Conservation (phyloP, 257 asterid species). For the Nicotiana knightiana region DNA sequence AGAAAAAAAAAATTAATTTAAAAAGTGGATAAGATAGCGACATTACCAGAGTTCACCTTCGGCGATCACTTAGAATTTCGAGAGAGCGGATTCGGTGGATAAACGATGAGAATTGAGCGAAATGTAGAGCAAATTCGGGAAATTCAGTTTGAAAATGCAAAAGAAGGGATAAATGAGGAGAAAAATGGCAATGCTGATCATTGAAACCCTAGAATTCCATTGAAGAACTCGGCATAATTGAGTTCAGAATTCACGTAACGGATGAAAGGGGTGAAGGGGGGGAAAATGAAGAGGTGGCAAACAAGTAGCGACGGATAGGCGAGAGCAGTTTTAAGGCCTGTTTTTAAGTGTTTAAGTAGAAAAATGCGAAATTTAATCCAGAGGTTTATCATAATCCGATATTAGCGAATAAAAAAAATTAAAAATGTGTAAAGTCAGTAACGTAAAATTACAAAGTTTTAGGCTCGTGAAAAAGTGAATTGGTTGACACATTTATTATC, state of each 20-base stretch:
- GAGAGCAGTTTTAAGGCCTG: not conserved
- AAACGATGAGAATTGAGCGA: not conserved
- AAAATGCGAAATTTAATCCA: no score
- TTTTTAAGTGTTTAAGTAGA: not conserved
- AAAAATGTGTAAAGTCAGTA: no score
- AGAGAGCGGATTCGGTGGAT: not conserved
- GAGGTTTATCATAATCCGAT: no score
- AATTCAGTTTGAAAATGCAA: not conserved
- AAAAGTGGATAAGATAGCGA: not conserved
- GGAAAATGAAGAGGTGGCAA: not conserved
- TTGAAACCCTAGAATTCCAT: constrained; percentile 18
- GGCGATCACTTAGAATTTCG: not conserved
- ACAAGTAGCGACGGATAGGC: not conserved
- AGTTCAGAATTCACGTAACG: not conserved
- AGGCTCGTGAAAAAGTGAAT: no score
- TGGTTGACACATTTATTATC: no score
- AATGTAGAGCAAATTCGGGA: not conserved
- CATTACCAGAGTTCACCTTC: not conserved
- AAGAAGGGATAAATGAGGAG: not conserved
- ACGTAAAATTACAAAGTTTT: no score
- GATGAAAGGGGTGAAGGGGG: not conserved
- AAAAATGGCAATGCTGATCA: not conserved
- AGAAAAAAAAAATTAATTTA: not conserved
- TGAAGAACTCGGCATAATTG: not conserved
- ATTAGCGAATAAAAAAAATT: no score